Base-by-base conservation (phyloP, 2,329 filamentous ascomycete genomes). In the Leptographium procerum region DNA sequence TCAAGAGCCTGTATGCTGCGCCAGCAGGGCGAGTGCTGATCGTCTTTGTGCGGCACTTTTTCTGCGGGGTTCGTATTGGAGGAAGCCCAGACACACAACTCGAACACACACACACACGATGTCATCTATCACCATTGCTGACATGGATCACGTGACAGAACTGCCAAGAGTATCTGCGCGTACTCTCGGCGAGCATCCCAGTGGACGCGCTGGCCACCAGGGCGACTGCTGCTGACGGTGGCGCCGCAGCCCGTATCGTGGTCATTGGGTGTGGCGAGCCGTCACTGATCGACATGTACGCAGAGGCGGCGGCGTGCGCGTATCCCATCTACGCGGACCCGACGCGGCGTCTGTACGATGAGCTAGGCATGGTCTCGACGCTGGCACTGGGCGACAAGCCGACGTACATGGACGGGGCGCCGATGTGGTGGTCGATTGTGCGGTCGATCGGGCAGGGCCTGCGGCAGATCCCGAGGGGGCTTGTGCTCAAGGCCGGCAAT, bases 281-380 rank as follows among this genome's bases (percentile, higher is more conserved):
- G 0, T 75, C 76, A 26, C 73, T 91, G 33, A 90, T 91, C 65
- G 74, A 82, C 60, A 79, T 81, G 72, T 91, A 91, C 72, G 73
- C 75, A 22, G 68, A 77, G 26, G 76, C 80, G 57, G 87, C 87
- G 0, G 68, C 69, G n/a, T 89, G 85, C 65, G 77, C 80, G 1
- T 91, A 85, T 71, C 83, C 85, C n/a, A 79, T 91, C 59, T 91
- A 88, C 72, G 82, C 86, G n/a, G 88, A 91, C 67, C 87, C 87
- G 0, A 83, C 81, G 3, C 75, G 80, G 34, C 77, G 77, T 36
- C 75, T 91, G 8, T 90, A 90, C 72, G 72, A 79, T 45, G 74
- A 78, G 55, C 78, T 92, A 1, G 85, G 82, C 62, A 88, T 91
- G 86, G 75, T 78, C 13, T 81, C 79, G 61, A 87, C 85, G 1